These are phyloP conservation scores for Aegilops umbellulata DNA, from an alignment of 176 grass and related monocot genomes.

Conservation along the genomic window DNA sequence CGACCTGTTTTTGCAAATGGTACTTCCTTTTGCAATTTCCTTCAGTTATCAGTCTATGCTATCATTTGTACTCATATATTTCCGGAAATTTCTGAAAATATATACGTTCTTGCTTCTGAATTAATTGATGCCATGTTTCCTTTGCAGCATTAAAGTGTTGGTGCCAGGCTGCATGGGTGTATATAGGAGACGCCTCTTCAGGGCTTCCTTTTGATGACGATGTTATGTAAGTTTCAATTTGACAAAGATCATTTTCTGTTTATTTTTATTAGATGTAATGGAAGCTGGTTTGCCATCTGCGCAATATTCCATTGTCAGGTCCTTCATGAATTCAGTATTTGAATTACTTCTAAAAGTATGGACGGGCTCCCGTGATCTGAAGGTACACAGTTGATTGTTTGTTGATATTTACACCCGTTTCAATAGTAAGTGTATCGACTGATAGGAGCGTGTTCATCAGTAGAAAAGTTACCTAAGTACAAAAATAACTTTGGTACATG, in stretches of 20 bases:
- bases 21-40: slow-evolving; percentile 47
- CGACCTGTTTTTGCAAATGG: slow-evolving; percentile 94
- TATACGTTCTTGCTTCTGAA: slow-evolving; percentile 14
- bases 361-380: slow-evolving; percentile 79
- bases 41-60: slow-evolving; percentile 12
- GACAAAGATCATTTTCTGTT: background rate
- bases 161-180: slow-evolving; percentile 95
- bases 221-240: slow-evolving; percentile 77
- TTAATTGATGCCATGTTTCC: slow-evolving; percentile 4
- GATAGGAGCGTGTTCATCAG: background rate
- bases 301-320: slow-evolving; percentile 52
- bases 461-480: background rate
- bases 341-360: slow-evolving; percentile 92
- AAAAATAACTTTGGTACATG: background rate
- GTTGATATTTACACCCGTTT: slow-evolving; percentile 10
- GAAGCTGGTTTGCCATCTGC: slow-evolving; percentile 17
- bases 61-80: slow-evolving; percentile 11
- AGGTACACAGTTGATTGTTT: slow-evolving; percentile 43
- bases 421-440: slow-evolving; percentile 20
- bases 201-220: slow-evolving; percentile 74
- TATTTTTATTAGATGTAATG: slow-evolving; percentile 15
- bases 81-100: slow-evolving; percentile 9
- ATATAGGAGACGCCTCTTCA: slow-evolving; percentile 68
- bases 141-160: slow-evolving; percentile 93
- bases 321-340: slow-evolving; percentile 99